These are phyloP conservation scores for Coriolopsis trogii DNA, from an alignment of 1,284 basidiomycete species.

Conservation along the genomic window DNA sequence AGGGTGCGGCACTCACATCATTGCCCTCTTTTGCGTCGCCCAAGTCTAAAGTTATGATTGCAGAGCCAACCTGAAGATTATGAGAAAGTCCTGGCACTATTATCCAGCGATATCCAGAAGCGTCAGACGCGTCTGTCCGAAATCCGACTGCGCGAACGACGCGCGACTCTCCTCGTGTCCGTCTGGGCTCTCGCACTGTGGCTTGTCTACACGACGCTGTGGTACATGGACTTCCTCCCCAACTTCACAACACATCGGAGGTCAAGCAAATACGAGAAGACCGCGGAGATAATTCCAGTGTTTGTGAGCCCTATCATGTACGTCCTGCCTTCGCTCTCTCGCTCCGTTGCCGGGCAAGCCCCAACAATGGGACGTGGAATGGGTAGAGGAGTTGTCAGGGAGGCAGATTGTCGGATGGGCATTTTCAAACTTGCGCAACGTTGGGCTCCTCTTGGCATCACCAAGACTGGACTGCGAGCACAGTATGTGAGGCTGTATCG, in stretches of 20 bases:
- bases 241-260: conserved; percentile 34
- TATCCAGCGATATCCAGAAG: conserved; percentile 71
- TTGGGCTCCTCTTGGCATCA: too few relatives aligned
- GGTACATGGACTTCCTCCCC: conserved; percentile 77
- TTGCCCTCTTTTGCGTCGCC: background rate
- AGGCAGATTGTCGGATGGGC: too few relatives aligned
- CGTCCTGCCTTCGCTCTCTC: conserved; percentile 38
- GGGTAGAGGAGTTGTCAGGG: too few relatives aligned
- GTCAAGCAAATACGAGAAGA: conserved; percentile 49
- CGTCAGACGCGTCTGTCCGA: conserved; percentile 84
- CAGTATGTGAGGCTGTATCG: too few relatives aligned
- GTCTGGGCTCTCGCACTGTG: conserved; percentile 83
- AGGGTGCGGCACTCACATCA: conserved; percentile 29
- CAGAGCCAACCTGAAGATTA: conserved; percentile 61
- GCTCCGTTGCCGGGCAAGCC: too few relatives aligned
- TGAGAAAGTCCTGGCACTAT: conserved; percentile 64
- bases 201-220: conserved; percentile 79
- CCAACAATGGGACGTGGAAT: too few relatives aligned
- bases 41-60: background rate
- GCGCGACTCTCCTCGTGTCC: conserved; percentile 81
- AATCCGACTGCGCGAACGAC: conserved; percentile 84
- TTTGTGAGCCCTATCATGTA: conserved; percentile 82
- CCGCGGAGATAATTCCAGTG: conserved; percentile 56
- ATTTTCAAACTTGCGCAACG: too few relatives aligned
- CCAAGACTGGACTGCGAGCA: too few relatives aligned